Percentiles rank a stretch among this genome's conserved stretches.
These are phyloP conservation scores for Candida chilensis DNA, from an alignment of 805 yeast species.

Conservation along the genomic window DNA sequence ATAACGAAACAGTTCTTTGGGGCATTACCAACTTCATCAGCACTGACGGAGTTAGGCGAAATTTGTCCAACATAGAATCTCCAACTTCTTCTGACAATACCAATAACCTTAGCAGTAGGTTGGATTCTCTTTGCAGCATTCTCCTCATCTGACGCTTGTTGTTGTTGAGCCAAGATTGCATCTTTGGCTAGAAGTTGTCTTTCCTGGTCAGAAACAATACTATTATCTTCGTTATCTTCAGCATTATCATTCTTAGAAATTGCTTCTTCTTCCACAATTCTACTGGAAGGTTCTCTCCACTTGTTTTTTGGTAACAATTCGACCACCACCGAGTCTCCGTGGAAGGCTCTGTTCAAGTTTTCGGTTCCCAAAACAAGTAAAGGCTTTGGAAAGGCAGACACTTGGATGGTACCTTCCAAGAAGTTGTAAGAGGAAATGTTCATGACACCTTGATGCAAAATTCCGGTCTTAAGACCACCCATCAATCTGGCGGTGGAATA, in stretches of 20 bases:
- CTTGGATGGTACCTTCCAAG: conserved; percentile 75
- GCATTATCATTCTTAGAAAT: conserved; percentile 53
- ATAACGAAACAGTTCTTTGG: conserved; percentile 75
- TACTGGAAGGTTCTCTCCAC: conserved; percentile 83
- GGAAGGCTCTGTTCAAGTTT: conserved; percentile 82
- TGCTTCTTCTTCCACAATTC: conserved; percentile 68
- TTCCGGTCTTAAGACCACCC: conserved; percentile 87
- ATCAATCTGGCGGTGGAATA: conserved; percentile 72
- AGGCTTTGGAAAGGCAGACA: conserved; percentile 71
- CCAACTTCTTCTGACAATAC: conserved; percentile 87
- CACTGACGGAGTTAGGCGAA: conserved; percentile 60
- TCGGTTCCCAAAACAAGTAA: conserved; percentile 75
- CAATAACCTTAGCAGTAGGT: conserved; percentile 94
- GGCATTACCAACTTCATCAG: conserved; percentile 49
- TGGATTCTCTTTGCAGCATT: conserved; percentile 39
- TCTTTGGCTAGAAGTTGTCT: conserved; percentile 68
- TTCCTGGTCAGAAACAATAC: conserved; percentile 56
- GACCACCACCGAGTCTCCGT: conserved; percentile 85
- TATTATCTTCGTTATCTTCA: conserved; percentile 41
- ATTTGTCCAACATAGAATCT: conserved; percentile 93
- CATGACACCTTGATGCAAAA: conserved; percentile 78
- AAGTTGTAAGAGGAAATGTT: conserved; percentile 79
- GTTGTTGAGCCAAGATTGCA: conserved; percentile 52
- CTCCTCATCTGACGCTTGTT: conserved; percentile 26
- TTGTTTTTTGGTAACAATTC: conserved; percentile 77